Evolutionary conservation across 2,329 filamentous ascomycete species (phyloP), one percentile per base, ranked within the genome.

Genomic region (Fonsecaea erecta): DNA sequence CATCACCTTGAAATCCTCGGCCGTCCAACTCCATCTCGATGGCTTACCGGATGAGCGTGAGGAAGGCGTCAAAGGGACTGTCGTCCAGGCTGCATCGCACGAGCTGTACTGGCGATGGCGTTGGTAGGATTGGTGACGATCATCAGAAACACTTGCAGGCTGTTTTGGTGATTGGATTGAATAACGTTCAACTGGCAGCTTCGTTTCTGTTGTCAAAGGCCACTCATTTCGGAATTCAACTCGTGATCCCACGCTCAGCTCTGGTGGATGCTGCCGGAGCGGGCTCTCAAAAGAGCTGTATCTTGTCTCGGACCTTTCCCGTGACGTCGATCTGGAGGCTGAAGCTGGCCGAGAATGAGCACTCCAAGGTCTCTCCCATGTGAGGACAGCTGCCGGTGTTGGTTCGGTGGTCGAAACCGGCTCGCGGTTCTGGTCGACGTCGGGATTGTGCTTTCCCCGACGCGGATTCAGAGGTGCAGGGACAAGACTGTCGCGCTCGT

Each of bases 391-490:
- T 8, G 8, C 14, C 56, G 11, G 43, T 30, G 4, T 28, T 37
- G 24, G 18, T 26, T 28, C 12, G n/a, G 12, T 6, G 21, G 28
- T 37, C 30, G 28, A 12, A 5, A 18, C 12, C 21, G 9, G 40
- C 12, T 21, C 18, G 46, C 3, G 30, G 28, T 21, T 14, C 24
- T 18, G 46, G 35, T 54, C 32, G 30, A n/a, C 32, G 24, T 35
- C 37, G 18, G 16, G 57, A 34, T 30, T 55, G 35, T 55, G 40
- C n/a, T 26, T 28, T n/a, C 37, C 52, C 16, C 54, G 55, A 8
- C 51, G 48, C n/a, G 52, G 37, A 7, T 55, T 43, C 18, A 64
- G 18, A 16, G 62, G 62, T 40, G 34, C 62, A 40, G 62, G 62
- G 18, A 64, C 48, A 21, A 64, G 62, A 24, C 62, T 64, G 12